A percentile compares a stretch with the other conserved stretches of the same genome.
Conservation (phyloP, 2,329 filamentous ascomycete genomes). For the Tothia fuscella region DNA sequence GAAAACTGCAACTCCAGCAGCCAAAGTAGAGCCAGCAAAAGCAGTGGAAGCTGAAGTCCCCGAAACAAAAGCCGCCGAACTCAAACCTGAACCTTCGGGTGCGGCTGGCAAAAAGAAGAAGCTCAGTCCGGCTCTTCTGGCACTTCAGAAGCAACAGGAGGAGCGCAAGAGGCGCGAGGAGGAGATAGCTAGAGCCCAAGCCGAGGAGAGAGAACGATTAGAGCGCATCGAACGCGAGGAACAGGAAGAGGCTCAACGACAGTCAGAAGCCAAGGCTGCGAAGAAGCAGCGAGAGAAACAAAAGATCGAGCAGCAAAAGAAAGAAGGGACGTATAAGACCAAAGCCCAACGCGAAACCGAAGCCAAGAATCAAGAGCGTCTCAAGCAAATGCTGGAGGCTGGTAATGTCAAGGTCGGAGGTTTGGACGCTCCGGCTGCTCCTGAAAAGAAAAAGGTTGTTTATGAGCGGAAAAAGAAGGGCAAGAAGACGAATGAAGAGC, state of each 20-base stretch:
- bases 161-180: slow-evolving; percentile 55
- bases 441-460: slow-evolving; percentile 39
- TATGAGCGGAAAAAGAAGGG: slow-evolving; percentile 74
- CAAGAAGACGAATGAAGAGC: slow-evolving; percentile 48
- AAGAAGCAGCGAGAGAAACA: slow-evolving; percentile 85
- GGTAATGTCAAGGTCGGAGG: slow-evolving; percentile 51
- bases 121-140: slow-evolving; percentile 58
- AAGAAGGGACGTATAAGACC: slow-evolving; percentile 75
- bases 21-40: slow-evolving; percentile 33
- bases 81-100: slow-evolving; percentile 22
- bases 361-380: slow-evolving; percentile 62
- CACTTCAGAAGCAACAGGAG: slow-evolving; percentile 74
- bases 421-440: slow-evolving; percentile 34
- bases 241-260: slow-evolving; percentile 56
- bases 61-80: slow-evolving; percentile 27
- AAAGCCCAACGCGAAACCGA: slow-evolving; percentile 79
- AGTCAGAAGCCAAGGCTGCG: slow-evolving; percentile 59
- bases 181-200: slow-evolving; percentile 44
- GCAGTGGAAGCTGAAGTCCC: slow-evolving; percentile 17
- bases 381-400: slow-evolving; percentile 75
- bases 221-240: slow-evolving; percentile 54
- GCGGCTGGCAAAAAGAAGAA: slow-evolving; percentile 75
- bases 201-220: slow-evolving; percentile 52
- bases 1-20: slow-evolving; percentile 42
- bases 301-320: slow-evolving; percentile 76